phyloP scores from a whole-genome alignment of 83 land plant species.

The Picea mariana region DNA sequence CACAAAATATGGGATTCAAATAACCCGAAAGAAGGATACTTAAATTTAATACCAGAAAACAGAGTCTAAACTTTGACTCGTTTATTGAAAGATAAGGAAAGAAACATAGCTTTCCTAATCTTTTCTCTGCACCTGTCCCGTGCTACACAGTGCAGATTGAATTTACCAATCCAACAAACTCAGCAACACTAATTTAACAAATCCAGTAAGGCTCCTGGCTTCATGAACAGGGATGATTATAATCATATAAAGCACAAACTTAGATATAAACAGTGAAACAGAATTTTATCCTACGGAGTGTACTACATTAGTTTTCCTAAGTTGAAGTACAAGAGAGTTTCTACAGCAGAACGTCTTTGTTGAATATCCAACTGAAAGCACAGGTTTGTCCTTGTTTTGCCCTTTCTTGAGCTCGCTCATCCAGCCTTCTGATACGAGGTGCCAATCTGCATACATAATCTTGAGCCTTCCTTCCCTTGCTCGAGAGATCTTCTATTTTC shows the following conservation, averaged over 20 bases:
- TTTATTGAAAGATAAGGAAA: neutral
- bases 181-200: too few species aligned
- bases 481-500: constrained; percentile 38
- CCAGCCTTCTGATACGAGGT: constrained; percentile 34
- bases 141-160: too few species aligned
- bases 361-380: constrained; percentile 45
- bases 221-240: too few species aligned
- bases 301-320: neutral
- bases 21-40: neutral
- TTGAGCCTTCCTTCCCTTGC: constrained; percentile 40
- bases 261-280: too few species aligned
- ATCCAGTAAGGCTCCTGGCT: too few species aligned
- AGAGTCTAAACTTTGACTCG: neutral
- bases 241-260: too few species aligned
- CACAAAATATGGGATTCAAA: neutral
- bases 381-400: constrained; percentile 29
- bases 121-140: too few species aligned
- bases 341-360: constrained; percentile 30
- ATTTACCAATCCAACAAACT: too few species aligned
- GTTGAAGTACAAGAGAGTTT: neutral
- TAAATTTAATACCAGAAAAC: neutral
- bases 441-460: constrained; percentile 45
- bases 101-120: neutral
- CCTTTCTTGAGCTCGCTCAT: constrained; percentile 40
- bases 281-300: too few species aligned